phyloP scores from a whole-genome alignment of 148 eudicot species.

The Spergularia marina region DNA sequence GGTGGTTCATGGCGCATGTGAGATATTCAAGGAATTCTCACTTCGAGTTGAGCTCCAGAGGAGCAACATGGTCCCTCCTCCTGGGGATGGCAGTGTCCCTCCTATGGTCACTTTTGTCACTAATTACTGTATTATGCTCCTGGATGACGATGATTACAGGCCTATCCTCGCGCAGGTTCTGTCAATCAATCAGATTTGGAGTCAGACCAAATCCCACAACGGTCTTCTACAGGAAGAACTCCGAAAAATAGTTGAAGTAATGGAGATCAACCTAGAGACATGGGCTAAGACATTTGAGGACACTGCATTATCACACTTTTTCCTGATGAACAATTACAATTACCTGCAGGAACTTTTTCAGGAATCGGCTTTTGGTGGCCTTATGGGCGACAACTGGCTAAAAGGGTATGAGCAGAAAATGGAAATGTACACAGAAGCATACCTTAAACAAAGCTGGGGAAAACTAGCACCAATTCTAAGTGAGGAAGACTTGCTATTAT shows the following conservation, averaged over 20 bases:
- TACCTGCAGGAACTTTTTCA: slow-evolving; percentile 45
- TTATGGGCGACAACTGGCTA: slow-evolving; percentile 68
- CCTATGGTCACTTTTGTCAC: slow-evolving; percentile 60
- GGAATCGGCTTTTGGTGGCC: slow-evolving; percentile 52
- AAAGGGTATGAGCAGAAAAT: slow-evolving; percentile 31
- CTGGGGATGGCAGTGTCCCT: slow-evolving; percentile 66
- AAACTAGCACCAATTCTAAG: slow-evolving; percentile 48
- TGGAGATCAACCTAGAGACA: slow-evolving; percentile 61
- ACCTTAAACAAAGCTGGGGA: slow-evolving; percentile 70
- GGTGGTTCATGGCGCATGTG: slow-evolving; percentile 56
- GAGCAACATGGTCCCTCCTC: slow-evolving; percentile 35
- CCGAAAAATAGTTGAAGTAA: slow-evolving; percentile 40
- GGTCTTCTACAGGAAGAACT: slow-evolving; percentile 44
- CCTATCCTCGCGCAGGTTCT: slow-evolving; percentile 45
- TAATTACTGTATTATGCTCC: slow-evolving; percentile 57
- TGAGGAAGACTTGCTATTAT: slow-evolving; percentile 45
- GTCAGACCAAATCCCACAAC: slow-evolving; percentile 22
- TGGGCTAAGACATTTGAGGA: slow-evolving; percentile 68
- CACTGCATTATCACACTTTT: slow-evolving; percentile 43
- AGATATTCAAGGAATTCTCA: slow-evolving; percentile 66
- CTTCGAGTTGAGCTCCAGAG: slow-evolving; percentile 67
- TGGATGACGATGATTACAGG: slow-evolving; percentile 47
- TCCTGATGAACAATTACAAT: slow-evolving; percentile 78
- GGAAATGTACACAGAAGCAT: slow-evolving; percentile 39
- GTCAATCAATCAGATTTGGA: slow-evolving; percentile 65